Base-by-base conservation (phyloP, 768 basidiomycete genomes). In the Pisolithus microcarpus region DNA sequence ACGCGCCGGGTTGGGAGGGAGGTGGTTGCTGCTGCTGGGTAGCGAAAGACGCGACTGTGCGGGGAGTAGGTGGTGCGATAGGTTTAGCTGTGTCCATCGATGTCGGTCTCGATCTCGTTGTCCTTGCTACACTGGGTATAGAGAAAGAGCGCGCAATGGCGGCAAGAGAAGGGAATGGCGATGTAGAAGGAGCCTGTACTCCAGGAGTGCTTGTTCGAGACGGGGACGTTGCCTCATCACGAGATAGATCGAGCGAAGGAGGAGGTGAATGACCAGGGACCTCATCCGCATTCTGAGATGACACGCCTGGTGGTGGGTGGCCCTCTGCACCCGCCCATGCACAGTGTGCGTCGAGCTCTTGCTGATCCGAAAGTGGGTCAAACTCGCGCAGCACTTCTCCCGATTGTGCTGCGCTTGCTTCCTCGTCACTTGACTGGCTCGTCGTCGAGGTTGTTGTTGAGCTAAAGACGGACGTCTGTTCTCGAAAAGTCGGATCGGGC, bases 131-230 rank as follows among this genome's bases (percentile, higher is more conserved):
- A 9, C 72, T 65, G 7, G 75, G 80, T 31, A 83, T 73, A 8
- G 83, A 70, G 58, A 87, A 79, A 9, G 79, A 76, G 39, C 81
- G 80, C 2, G 86, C 84, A 24, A 88, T 63, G 3, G 87, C 75
- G 11, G 84, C 78, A 23, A 88, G 71, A 2, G 84, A 81, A 0
- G 84, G 75, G 52, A 85, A 86, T 44, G 65, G 72, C 48, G 68
- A 68, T 24, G 64, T 67, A 43, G 43, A 56, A 36, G 53, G 31
- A 24, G 53, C 34, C 26, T 51, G 63, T 16, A 66, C 60, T 6
- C 57, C 54, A 23, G 65, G 64, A 45, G 69, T 61, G 23, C 61
- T 48, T 21, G 67, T 52, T 28, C 58, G 42, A 10, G 58, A 54
- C 15, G 39, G 21, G 2, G 43, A 6, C 23, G 43, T 23, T 13